Percentiles rank a stretch among this genome's conserved stretches.
Evolutionary conservation across 805 yeast species (phyloP).

Genomic region (Lachancea waltii): DNA sequence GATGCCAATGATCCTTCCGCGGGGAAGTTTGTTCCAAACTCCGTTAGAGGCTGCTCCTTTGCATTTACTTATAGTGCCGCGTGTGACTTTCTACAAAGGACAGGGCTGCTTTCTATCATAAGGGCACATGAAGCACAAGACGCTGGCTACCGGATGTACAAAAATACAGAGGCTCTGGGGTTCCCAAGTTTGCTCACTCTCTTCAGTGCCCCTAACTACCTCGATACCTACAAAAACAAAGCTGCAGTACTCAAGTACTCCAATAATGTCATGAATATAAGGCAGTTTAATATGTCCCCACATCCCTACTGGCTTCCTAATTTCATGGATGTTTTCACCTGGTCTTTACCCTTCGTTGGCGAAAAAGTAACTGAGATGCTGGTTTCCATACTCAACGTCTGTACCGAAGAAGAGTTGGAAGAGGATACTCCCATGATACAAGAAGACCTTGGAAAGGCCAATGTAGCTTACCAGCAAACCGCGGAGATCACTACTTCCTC

Average conservation of each 20-base stretch:
- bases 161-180: conserved; percentile 72
- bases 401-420: conserved; percentile 90
- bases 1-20: conserved; percentile 37
- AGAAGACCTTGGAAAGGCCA: conserved; percentile 32
- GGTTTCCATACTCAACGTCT: conserved; percentile 80
- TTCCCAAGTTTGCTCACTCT: conserved; percentile 87
- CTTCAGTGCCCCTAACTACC: conserved; percentile 92
- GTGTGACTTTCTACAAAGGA: conserved; percentile 69
- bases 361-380: conserved; percentile 93
- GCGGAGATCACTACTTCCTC: conserved; percentile 5
- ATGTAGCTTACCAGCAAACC: conserved; percentile 16
- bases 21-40: conserved; percentile 51
- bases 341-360: conserved; percentile 97
- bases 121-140: conserved; percentile 98
- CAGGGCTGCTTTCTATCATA: conserved; percentile 74
- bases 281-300: conserved; percentile 87
- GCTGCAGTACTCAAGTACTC: conserved; percentile 93
- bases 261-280: conserved; percentile 85
- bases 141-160: conserved; percentile 93
- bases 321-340: conserved; percentile 93
- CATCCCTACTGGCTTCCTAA: conserved; percentile 97
- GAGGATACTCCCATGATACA: conserved; percentile 56
- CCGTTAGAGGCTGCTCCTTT: conserved; percentile 87
- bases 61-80: conserved; percentile 80
- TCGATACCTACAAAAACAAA: conserved; percentile 87